Base-by-base conservation (phyloP, 2,329 filamentous ascomycete species). In the Raffaelea deltoideospora region DNA sequence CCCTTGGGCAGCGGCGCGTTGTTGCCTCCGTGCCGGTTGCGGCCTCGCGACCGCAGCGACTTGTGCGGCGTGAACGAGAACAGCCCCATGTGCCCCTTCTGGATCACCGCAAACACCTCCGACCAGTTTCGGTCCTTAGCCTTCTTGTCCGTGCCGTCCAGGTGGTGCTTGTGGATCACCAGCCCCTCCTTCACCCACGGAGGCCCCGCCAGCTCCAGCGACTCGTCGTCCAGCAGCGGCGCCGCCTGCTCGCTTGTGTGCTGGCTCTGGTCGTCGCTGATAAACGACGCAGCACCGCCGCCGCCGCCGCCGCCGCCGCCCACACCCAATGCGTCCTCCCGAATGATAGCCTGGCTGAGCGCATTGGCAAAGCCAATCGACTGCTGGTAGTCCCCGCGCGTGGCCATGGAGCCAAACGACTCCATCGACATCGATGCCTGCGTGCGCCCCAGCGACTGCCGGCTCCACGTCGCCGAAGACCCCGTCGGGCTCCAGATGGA, bases 111-210 rank as follows among this genome's bases (percentile, higher is more conserved):
- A 60, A 98, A 98, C 38, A 87, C 87, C 51, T 96, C 87, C 40
- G 69, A 78, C 90, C 90, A 98, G 48, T 87, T 88, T 28, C 90
- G 73, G 49, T 96, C 88, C 58, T 88, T 95, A 43, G 87, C 81
- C 54, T 85, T 83, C 61, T 90, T 94, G 46, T 93, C 87, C 26
- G 85, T 68, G 5, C 83, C 76, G 53, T 96, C 88, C 4, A 96
- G 69, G 51, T 96, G 88, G 54, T 95, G 88, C 58, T 96, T 96
- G 61, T 98, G 88, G 47, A 88, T 88, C 17, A 96, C 66, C 48
- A 92, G 84, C 43, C 90, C 90, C 58, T 98, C 90, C 59, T 98
- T 98, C 21, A 92, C 79, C 90, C 90, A 98, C 0, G 90, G 90
- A n/a, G 90, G 84, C 19, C 90, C 90, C 10, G 81, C 76, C 28